Evolutionary conservation across 371 early-diverging fungal genomes (phyloP).

Genomic region (Nematocida sp.): DNA sequence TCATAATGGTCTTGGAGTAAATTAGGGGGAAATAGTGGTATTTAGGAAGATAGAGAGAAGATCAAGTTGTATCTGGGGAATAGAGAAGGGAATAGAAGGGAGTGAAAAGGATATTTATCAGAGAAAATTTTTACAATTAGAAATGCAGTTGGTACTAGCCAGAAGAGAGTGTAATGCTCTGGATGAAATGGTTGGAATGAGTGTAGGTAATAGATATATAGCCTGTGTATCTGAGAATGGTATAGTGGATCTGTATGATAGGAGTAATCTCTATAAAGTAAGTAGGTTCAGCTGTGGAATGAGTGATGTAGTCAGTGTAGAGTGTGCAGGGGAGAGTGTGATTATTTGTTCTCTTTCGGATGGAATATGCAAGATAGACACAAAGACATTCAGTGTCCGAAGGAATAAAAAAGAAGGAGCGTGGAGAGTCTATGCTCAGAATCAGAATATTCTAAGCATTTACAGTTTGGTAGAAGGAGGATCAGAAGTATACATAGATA

Average conservation of each 20-base stretch:
- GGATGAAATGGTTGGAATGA: constrained; percentile 9
- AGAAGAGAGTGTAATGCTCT: constrained; percentile 15
- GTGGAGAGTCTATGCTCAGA: constrained; percentile 13
- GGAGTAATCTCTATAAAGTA: not conserved
- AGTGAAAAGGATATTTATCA: constrained; percentile 1
- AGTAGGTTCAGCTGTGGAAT: constrained; percentile 1
- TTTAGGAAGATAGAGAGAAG: not conserved
- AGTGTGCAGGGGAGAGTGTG: constrained; percentile 4
- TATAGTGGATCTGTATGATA: constrained; percentile 28
- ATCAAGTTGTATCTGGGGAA: not conserved
- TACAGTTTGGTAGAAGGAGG: constrained; percentile 34
- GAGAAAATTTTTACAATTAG: not conserved
- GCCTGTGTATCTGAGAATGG: constrained; percentile 6
- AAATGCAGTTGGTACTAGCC: constrained; percentile 6
- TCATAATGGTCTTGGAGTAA: not conserved
- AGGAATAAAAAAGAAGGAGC: not conserved
- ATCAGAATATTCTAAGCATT: not conserved
- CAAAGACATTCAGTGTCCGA: not conserved
- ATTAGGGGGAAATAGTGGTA: not conserved
- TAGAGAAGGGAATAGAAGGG: not conserved
- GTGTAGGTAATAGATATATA: constrained; percentile 19
- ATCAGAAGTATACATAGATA: constrained; percentile 16
- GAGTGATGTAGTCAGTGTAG: not conserved
- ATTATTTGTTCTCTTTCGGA: constrained; percentile 20
- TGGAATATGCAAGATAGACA: constrained; percentile 2